Percentiles rank a stretch among this genome's conserved stretches.
Evolutionary conservation across 495 filamentous ascomycete genomes (phyloP).

Genomic region (Aspergillus baeticus): DNA sequence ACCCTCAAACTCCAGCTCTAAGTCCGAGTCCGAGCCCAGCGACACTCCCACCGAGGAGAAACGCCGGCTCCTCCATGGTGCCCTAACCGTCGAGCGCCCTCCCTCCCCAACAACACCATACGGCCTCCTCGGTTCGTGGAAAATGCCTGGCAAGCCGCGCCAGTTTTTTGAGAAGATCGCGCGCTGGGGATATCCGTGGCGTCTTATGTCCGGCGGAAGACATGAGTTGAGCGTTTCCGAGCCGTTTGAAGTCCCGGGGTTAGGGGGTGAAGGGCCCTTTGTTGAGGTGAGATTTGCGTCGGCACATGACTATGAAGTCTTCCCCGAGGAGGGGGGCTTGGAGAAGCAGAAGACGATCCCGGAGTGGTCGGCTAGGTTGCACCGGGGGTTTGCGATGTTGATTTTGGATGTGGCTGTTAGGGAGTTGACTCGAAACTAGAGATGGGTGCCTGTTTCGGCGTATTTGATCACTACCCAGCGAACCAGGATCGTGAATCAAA

Average conservation of each 20-base stretch:
- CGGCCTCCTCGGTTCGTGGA: constrained; percentile 28
- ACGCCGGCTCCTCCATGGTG: constrained; percentile 23
- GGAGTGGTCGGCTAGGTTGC: constrained; percentile 25
- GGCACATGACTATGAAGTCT: constrained; percentile 34
- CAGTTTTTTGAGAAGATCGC: constrained; percentile 32
- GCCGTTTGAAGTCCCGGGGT: constrained; percentile 18
- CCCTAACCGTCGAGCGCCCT: constrained; percentile 17
- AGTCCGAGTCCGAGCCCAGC: neutral
- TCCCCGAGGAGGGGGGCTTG: constrained; percentile 19
- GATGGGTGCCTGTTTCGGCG: too few species aligned
- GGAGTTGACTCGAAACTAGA: too few species aligned
- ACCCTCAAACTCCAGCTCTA: too few species aligned
- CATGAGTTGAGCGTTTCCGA: constrained; percentile 36
- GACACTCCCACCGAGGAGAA: neutral
- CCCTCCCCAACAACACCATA: constrained; percentile 9
- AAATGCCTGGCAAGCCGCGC: constrained; percentile 21
- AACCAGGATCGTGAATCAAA: too few species aligned
- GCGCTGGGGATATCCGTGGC: constrained; percentile 35
- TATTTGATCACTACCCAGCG: too few species aligned
- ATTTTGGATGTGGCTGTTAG: constrained; percentile 25
- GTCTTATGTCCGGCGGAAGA: constrained; percentile 32
- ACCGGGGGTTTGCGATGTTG: constrained; percentile 30
- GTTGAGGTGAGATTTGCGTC: constrained; percentile 34
- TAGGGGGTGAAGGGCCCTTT: constrained; percentile 8
- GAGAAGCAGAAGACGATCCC: constrained; percentile 30